Percentiles rank a stretch among this genome's conserved stretches.
These are phyloP conservation scores for Carex pumila DNA, from an alignment of 176 grass and related monocot genomes.

Conservation along the genomic window DNA sequence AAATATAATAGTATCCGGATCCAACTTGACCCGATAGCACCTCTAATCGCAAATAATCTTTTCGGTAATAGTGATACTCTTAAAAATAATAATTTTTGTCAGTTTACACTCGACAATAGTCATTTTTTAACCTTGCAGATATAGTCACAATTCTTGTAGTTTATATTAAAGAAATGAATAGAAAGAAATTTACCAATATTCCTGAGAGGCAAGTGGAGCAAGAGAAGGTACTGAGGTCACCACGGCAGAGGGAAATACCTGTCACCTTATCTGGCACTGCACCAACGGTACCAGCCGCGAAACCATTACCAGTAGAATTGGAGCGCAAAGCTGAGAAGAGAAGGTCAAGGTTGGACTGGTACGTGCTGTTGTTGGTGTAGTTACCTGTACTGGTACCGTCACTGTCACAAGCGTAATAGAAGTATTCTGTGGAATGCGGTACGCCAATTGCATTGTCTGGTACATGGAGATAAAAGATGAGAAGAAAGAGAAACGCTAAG, in stretches of 20 bases:
- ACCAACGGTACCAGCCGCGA: constrained; percentile 27
- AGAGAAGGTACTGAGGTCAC: constrained; percentile 12
- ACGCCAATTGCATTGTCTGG: background rate
- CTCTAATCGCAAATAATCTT: too few species aligned
- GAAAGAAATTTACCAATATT: background rate
- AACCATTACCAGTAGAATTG: constrained; percentile 9
- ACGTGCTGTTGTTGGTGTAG: constrained; percentile 24
- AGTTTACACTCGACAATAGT: too few species aligned
- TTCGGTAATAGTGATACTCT: too few species aligned
- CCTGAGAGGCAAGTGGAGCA: constrained; percentile 18
- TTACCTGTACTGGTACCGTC: background rate
- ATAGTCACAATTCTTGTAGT: too few species aligned
- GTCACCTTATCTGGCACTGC: constrained; percentile 19
- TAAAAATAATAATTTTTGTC: too few species aligned
- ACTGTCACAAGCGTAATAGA: too few species aligned
- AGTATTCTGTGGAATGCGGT: background rate
- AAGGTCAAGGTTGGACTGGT: constrained; percentile 15
- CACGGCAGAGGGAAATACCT: constrained; percentile 47
- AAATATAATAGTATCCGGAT: too few species aligned
- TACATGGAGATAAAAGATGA: background rate
- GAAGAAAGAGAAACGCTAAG: background rate
- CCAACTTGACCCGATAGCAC: too few species aligned
- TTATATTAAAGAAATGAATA: background rate
- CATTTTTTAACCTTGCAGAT: too few species aligned
- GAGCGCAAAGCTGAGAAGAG: background rate